A percentile compares a stretch with the other conserved stretches of the same genome.
Conservation (phyloP, 805 yeast genomes). For the Spathaspora sp. region DNA sequence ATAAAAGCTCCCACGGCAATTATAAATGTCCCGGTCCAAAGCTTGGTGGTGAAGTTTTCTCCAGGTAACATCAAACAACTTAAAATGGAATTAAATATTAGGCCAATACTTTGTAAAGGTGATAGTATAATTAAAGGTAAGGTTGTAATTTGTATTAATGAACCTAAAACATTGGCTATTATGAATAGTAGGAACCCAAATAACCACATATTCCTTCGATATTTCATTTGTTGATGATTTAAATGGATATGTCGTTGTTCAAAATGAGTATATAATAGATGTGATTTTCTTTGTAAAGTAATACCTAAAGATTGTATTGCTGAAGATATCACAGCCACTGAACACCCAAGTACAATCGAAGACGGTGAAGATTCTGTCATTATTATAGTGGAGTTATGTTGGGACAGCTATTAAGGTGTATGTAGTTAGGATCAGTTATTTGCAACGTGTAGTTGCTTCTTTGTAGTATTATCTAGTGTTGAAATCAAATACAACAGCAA, state of each 20-base stretch:
- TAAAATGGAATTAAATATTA: constrained; percentile 77
- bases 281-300: constrained; percentile 78
- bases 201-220: constrained; percentile 65
- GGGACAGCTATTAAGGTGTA: background rate
- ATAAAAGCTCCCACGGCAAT: constrained; percentile 72
- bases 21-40: constrained; percentile 62
- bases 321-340: constrained; percentile 70
- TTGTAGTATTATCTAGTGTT: background rate
- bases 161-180: constrained; percentile 72
- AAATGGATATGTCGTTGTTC: constrained; percentile 23
- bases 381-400: background rate
- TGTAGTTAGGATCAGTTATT: background rate
- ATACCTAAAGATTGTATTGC: constrained; percentile 80
- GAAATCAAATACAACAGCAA: background rate
- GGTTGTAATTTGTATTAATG: constrained; percentile 78
- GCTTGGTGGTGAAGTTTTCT: constrained; percentile 59
- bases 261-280: constrained; percentile 40
- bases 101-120: constrained; percentile 81
- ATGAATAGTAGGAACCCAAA: constrained; percentile 70
- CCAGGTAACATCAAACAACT: constrained; percentile 63
- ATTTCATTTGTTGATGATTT: constrained; percentile 24
- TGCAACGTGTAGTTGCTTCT: background rate
- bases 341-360: constrained; percentile 53
- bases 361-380: constrained; percentile 8
- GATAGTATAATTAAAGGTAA: constrained; percentile 76